These are phyloP conservation scores for Cutaneotrichosporon spelunceum DNA, from an alignment of 1,284 basidiomycete genomes.

Conservation along the genomic window DNA sequence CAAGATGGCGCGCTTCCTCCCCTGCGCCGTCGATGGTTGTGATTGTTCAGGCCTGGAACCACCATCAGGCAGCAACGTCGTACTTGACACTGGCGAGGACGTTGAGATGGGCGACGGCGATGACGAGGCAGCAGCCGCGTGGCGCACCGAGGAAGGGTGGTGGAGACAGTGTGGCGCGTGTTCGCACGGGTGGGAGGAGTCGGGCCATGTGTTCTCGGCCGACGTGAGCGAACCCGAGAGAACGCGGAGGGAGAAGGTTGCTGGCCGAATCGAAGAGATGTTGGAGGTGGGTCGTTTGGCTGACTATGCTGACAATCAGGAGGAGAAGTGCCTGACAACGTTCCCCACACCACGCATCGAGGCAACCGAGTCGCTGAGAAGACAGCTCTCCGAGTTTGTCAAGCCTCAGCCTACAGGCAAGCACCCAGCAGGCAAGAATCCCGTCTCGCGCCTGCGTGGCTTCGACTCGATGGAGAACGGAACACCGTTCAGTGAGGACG, in stretches of 20 bases:
- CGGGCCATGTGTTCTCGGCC: constrained; percentile 59
- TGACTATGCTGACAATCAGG: constrained; percentile 54
- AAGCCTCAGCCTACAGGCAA: constrained; percentile 38
- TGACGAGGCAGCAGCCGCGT: constrained; percentile 34
- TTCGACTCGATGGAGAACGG: constrained; percentile 33
- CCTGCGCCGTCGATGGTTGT: constrained; percentile 54
- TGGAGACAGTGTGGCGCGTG: constrained; percentile 66
- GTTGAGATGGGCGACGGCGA: constrained; percentile 58
- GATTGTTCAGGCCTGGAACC: constrained; percentile 67
- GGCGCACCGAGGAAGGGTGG: constrained; percentile 54
- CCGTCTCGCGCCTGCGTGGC: constrained; percentile 11
- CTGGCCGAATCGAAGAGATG: constrained; percentile 77
- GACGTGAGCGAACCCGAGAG: constrained; percentile 46
- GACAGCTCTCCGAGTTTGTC: constrained; percentile 60
- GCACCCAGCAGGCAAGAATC: constrained; percentile 33
- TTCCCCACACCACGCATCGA: constrained; percentile 68
- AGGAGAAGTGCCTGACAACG: constrained; percentile 68
- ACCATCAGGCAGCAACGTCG: constrained; percentile 58
- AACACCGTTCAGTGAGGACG: constrained; percentile 23
- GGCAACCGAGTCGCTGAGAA: constrained; percentile 62
- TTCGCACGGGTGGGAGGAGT: constrained; percentile 68
- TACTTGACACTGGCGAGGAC: constrained; percentile 58
- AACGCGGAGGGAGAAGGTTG: constrained; percentile 66
- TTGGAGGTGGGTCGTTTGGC: constrained; percentile 61
- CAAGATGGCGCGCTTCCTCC: constrained; percentile 47